A percentile compares a stretch with the other conserved stretches of the same genome.
Conservation (phyloP, 129 eudicot genomes). For the Flaveria ramosissima region DNA sequence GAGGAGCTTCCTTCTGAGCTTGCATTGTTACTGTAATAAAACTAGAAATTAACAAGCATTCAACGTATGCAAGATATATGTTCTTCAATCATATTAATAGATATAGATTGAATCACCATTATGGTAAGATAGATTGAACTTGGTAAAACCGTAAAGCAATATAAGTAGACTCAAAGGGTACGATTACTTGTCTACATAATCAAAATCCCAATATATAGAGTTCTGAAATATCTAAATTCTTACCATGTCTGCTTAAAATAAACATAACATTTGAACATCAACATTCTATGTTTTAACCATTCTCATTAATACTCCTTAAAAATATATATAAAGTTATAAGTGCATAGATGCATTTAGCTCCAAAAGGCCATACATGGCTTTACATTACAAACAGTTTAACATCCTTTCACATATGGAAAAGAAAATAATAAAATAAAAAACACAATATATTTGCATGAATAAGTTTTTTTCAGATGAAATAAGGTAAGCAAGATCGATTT, state of each 20-base stretch:
- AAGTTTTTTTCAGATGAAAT: no score
- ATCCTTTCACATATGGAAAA: no score
- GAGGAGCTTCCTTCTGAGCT: constrained; percentile 78
- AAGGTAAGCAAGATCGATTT: no score
- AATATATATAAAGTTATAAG: not conserved
- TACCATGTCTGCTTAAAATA: not conserved
- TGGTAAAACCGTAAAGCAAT: no score
- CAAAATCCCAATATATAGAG: not conserved
- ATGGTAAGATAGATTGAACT: no score
- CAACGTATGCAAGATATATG: not conserved
- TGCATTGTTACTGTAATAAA: constrained; percentile 66
- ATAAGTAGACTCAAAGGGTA: not conserved
- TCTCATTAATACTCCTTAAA: not conserved
- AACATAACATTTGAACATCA: not conserved
- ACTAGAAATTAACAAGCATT: not conserved
- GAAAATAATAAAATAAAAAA: not conserved
- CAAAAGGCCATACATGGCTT: not conserved
- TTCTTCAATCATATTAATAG: not conserved
- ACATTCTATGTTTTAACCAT: not conserved
- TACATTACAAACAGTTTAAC: no score
- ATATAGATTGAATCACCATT: not conserved
- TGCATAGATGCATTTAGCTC: not conserved
- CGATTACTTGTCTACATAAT: not conserved
- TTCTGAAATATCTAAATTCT: not conserved
- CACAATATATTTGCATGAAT: not conserved